Base-by-base conservation (phyloP, 139 green algal genomes). In the Spirogloea muscicola region DNA sequence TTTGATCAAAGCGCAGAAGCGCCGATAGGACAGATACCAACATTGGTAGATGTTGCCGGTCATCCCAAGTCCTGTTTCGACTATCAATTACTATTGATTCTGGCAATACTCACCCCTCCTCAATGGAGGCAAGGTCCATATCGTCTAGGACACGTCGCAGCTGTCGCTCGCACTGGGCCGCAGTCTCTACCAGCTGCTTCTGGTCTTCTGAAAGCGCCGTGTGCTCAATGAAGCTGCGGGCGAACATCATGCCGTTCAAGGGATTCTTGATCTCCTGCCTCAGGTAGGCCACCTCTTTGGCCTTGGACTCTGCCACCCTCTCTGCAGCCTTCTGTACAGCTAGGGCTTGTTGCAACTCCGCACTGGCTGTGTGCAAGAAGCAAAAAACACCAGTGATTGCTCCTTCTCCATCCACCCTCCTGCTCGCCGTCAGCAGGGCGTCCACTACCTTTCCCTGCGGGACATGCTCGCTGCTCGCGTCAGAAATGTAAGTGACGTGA, bases 331-430 rank as follows among this genome's bases (percentile, higher is more conserved):
- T 25, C 58, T 79, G 71, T 43, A 73, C 27, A 16, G 36, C 38
- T 21, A 73, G 49, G 13, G 64, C 64, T 6, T 52, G n/a, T 49
- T 55, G 67, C 10, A 68, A 55, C 52, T 77, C 52, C 0, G 33
- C 18, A 2, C 13, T 38, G 33, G 36, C 52, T 21, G 33, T 55
- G 51, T 79, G 71, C 33, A 79, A 27, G 61, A 79, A 79, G 58
- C 71, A 79, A 59, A 79, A 79, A 18, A 79, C 58, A n/a, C 71
- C 71, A 10, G 71, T 79, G n/a, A 79, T 71, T 21, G 33, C 37
- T 3, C 71, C 71, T 18, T 62, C 41, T 0, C 10, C 18, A 38
- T 72, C 71, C 3, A 18, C 3, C 18, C 71, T 46, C 39, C 29
- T 61, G 2, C 38, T 61, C 16, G 46, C 71, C 0, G 52, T 79